Evolutionary conservation across 2,329 filamentous ascomycete genomes (phyloP).

Genomic region (Talaromyces sp.): DNA sequence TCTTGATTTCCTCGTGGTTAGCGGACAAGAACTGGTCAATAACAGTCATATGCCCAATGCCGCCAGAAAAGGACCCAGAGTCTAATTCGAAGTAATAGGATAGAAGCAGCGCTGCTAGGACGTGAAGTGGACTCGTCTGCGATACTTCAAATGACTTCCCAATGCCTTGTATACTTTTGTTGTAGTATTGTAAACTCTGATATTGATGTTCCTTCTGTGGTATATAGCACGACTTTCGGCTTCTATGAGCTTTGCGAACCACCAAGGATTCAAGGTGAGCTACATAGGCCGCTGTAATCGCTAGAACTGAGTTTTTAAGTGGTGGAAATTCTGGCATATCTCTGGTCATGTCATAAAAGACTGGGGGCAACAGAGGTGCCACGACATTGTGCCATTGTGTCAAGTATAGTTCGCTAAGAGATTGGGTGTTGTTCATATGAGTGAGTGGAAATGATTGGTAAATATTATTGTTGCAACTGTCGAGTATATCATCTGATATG

Average conservation of each 20-base stretch:
- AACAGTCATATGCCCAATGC: slow-evolving; percentile 7
- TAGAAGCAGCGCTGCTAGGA: slow-evolving; percentile 4
- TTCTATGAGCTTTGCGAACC: slow-evolving; percentile 2
- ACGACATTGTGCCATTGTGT: slow-evolving; percentile 6
- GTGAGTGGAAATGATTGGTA: background rate
- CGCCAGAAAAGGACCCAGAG: slow-evolving; percentile 5
- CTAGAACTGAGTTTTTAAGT: slow-evolving; percentile 1
- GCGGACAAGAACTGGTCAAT: slow-evolving; percentile 3
- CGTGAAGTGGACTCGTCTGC: slow-evolving; percentile 1
- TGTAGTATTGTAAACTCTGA: slow-evolving; percentile 8
- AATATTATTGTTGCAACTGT: background rate
- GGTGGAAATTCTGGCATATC: slow-evolving; percentile 7
- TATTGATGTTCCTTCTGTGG: slow-evolving; percentile 7
- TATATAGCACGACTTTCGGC: slow-evolving; percentile 4
- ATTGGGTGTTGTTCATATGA: background rate
- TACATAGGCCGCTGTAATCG: slow-evolving; percentile 3
- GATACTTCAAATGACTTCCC: background rate
- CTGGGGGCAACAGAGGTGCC: background rate
- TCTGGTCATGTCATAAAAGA: slow-evolving; percentile 1
- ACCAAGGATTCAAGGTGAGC: slow-evolving; percentile 2
- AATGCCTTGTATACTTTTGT: slow-evolving; percentile 4
- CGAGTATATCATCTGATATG: background rate
- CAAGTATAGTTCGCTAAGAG: slow-evolving; percentile 2
- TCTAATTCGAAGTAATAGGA: slow-evolving; percentile 8
- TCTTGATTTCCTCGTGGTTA: slow-evolving; percentile 3